Percentiles rank a stretch among this genome's conserved stretches.
These are phyloP conservation scores for Alternaria consortialis DNA, from an alignment of 2,329 filamentous ascomycete species.

Conservation along the genomic window DNA sequence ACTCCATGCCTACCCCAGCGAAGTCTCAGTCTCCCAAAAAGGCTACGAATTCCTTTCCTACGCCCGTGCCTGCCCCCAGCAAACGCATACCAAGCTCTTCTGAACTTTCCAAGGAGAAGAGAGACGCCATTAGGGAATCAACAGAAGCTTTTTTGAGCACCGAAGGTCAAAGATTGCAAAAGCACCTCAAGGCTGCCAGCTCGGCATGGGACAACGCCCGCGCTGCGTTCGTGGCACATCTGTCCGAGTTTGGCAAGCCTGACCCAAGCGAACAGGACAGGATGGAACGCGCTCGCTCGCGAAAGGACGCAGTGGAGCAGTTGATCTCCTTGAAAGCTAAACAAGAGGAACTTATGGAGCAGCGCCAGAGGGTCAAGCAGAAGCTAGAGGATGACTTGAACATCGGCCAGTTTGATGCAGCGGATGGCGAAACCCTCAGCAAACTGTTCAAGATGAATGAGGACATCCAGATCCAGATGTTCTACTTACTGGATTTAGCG, in stretches of 20 bases:
- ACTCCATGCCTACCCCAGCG: slow-evolving; percentile 30
- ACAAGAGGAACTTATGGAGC: slow-evolving; percentile 27
- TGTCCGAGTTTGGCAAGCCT: slow-evolving; percentile 34
- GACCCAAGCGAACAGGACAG: slow-evolving; percentile 32
- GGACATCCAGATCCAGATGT: slow-evolving; percentile 41
- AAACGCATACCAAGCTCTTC: slow-evolving; percentile 28
- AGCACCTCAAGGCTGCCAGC: slow-evolving; percentile 35
- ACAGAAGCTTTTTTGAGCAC: slow-evolving; percentile 38
- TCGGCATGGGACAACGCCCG: slow-evolving; percentile 40
- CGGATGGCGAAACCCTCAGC: slow-evolving; percentile 38
- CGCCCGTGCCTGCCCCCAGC: slow-evolving; percentile 1
- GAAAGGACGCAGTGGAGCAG: slow-evolving; percentile 44
- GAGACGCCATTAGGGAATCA: slow-evolving; percentile 25
- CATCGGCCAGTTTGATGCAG: slow-evolving; percentile 35
- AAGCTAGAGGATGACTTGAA: slow-evolving; percentile 45
- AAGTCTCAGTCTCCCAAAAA: slow-evolving; percentile 34
- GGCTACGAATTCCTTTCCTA: slow-evolving; percentile 10
- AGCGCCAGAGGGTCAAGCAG: slow-evolving; percentile 34
- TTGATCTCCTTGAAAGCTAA: slow-evolving; percentile 31
- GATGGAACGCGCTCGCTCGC: slow-evolving; percentile 34
- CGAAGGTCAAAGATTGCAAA: slow-evolving; percentile 35
- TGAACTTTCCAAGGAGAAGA: slow-evolving; percentile 39
- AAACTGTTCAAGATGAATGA: slow-evolving; percentile 37
- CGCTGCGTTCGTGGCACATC: slow-evolving; percentile 35
- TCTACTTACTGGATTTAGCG: slow-evolving; percentile 36